These are phyloP conservation scores for Alliaria petiolata DNA, from an alignment of 345 rosid genomes.

Conservation along the genomic window DNA sequence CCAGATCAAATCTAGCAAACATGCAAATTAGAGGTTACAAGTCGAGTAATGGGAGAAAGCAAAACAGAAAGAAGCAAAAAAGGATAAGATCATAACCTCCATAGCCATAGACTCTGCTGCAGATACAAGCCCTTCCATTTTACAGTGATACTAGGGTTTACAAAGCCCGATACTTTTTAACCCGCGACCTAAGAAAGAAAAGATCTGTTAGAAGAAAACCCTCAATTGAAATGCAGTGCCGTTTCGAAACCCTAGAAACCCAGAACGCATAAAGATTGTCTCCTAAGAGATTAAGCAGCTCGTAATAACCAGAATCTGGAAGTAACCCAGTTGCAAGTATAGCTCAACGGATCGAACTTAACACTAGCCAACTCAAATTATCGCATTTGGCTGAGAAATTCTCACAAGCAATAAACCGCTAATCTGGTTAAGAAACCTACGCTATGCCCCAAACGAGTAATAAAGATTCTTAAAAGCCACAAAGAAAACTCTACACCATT, in stretches of 20 bases:
- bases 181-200: slow-evolving; percentile 9
- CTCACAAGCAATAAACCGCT: not conserved
- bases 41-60: not conserved
- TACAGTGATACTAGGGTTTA: not conserved
- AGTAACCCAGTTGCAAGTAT: too few species aligned
- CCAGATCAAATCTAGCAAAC: slow-evolving; percentile 4
- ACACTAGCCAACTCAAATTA: slow-evolving; percentile 13
- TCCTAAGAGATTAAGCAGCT: not conserved
- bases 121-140: slow-evolving; percentile 51
- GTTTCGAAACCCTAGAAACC: slow-evolving; percentile 26
- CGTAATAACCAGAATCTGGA: slow-evolving; percentile 4
- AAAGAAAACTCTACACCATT: not conserved
- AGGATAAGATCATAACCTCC: slow-evolving; percentile 53
- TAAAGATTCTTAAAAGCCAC: not conserved
- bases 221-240: slow-evolving; percentile 1
- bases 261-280: slow-evolving; percentile 12
- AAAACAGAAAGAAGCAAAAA: slow-evolving; percentile 6
- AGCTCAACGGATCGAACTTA: slow-evolving; percentile 10
- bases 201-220: slow-evolving; percentile 10
- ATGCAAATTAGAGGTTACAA: slow-evolving; percentile 11
- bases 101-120: slow-evolving; percentile 38
- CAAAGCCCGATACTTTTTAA: not conserved
- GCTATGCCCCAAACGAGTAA: not conserved
- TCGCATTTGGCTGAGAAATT: not conserved
- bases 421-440: slow-evolving; percentile 1